phyloP scores from a whole-genome alignment of 2,329 filamentous ascomycete species.

The Gaeumannomyces sp. region DNA sequence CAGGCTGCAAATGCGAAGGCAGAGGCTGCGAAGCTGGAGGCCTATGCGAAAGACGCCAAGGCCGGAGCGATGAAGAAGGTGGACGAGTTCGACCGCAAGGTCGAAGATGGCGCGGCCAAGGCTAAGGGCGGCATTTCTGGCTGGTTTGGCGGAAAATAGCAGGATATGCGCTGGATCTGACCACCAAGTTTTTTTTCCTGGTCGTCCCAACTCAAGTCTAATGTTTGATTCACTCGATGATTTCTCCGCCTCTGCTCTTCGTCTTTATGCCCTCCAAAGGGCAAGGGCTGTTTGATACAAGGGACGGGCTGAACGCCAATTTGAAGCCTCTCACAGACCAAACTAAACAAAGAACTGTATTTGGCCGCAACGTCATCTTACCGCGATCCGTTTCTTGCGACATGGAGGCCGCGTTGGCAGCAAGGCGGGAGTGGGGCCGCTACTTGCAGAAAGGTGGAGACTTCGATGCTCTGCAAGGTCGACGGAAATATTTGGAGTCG shows the following conservation, averaged over 20 bases:
- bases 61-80: constrained; percentile 64
- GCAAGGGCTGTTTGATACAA: neutral
- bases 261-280: neutral
- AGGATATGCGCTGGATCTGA: no score
- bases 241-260: neutral
- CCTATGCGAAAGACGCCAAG: constrained; percentile 56
- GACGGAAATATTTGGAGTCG: neutral
- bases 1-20: constrained; percentile 58
- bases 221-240: neutral
- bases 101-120: constrained; percentile 71
- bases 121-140: constrained; percentile 77
- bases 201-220: neutral
- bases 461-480: neutral
- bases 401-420: no score
- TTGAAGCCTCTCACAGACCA: neutral
- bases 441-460: neutral
- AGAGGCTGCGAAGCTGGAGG: constrained; percentile 54
- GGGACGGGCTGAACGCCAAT: neutral
- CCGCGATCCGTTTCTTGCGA: neutral
- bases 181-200: neutral
- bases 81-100: constrained; percentile 75
- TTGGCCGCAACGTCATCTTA: no score
- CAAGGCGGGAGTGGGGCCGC: neutral
- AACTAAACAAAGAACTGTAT: no score
- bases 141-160: constrained; percentile 70